These are phyloP conservation scores for Dryadomyces sulphureus DNA, from an alignment of 2,329 filamentous ascomycete genomes.

Conservation along the genomic window DNA sequence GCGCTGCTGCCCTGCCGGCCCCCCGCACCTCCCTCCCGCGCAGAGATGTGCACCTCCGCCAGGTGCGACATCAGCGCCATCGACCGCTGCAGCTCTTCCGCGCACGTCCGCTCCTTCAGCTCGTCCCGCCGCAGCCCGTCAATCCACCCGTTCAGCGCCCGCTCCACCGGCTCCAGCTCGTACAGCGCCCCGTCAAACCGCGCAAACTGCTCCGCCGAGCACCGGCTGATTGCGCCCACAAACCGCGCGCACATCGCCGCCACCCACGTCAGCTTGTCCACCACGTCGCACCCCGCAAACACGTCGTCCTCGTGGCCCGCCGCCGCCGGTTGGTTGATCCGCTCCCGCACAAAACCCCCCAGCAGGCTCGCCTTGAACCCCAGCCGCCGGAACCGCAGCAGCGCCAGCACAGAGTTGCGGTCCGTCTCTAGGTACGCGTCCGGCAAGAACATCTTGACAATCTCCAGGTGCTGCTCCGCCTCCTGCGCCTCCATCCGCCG, in stretches of 20 bases:
- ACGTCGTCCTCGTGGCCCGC: conserved; percentile 61
- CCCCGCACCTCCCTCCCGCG: neutral
- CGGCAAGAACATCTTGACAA: conserved; percentile 78
- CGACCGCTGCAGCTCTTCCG: conserved; percentile 66
- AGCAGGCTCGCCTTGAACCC: conserved; percentile 77
- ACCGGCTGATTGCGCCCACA: conserved; percentile 63
- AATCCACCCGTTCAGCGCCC: conserved; percentile 76
- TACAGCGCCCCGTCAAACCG: conserved; percentile 67
- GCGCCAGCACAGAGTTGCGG: conserved; percentile 71
- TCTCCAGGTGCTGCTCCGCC: conserved; percentile 72
- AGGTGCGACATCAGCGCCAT: conserved; percentile 81
- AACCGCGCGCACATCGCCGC: conserved; percentile 73
- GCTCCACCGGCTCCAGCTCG: conserved; percentile 83
- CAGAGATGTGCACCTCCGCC: conserved; percentile 60
- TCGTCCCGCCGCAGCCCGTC: conserved; percentile 74
- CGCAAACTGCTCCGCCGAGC: conserved; percentile 63
- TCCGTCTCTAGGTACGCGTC: conserved; percentile 63
- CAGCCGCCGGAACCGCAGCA: conserved; percentile 76
- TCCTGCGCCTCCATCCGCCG: conserved; percentile 78
- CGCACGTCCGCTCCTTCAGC: conserved; percentile 69
- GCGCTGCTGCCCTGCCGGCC: neutral
- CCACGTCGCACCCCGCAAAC: conserved; percentile 64
- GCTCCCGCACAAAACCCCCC: conserved; percentile 64
- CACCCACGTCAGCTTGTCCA: conserved; percentile 78
- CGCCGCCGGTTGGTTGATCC: conserved; percentile 48